Percentiles rank a stretch among this genome's conserved stretches.
Conservation (phyloP, 768 basidiomycete genomes). For the Piloderma croceum region DNA sequence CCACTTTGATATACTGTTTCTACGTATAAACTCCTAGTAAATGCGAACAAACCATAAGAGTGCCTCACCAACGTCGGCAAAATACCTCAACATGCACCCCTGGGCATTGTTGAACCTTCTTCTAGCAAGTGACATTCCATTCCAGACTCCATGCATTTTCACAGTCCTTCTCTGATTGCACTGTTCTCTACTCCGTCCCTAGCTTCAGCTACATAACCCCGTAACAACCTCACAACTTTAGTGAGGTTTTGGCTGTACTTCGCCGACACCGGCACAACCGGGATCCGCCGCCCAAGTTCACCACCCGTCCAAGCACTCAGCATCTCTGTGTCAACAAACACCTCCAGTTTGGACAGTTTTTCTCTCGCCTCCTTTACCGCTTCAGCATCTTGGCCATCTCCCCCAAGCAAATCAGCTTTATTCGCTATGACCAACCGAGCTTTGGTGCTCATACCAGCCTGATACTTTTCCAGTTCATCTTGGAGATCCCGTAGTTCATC, state of each 20-base stretch:
- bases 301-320: conserved; percentile 12
- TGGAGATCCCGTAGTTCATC: conserved; percentile 67
- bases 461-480: conserved; percentile 81
- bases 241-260: conserved; percentile 81
- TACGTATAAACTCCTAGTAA: too few species aligned
- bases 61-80: too few species aligned
- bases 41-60: too few species aligned
- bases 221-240: conserved; percentile 63
- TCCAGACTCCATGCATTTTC: too few species aligned
- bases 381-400: conserved; percentile 35
- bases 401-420: conserved; percentile 84
- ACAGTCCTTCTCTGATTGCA: too few species aligned
- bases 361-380: conserved; percentile 48
- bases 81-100: too few species aligned
- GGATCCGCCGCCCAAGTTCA: conserved; percentile 36
- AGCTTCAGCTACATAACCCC: conserved; percentile 56
- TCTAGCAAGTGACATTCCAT: too few species aligned
- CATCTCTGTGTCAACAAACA: conserved; percentile 50
- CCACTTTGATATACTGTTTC: too few species aligned
- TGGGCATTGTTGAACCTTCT: too few species aligned
- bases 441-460: conserved; percentile 69
- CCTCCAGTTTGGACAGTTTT: conserved; percentile 53
- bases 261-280: conserved; percentile 79
- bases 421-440: conserved; percentile 85
- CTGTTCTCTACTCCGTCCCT: conserved; percentile 17